phyloP scores from a whole-genome alignment of 495 filamentous ascomycete genomes.

The Penicillium pulvis region DNA sequence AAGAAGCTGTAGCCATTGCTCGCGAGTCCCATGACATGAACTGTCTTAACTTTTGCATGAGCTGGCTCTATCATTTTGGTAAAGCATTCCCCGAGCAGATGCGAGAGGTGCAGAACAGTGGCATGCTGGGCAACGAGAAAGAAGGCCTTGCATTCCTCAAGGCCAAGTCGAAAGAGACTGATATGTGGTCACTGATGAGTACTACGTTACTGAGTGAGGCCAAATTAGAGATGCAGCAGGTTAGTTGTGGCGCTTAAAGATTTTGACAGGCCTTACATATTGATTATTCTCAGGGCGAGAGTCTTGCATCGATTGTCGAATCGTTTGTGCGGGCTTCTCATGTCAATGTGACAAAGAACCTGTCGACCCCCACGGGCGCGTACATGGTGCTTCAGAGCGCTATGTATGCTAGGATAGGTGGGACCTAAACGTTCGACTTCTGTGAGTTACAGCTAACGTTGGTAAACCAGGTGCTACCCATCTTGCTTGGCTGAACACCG shows the following conservation, averaged over 20 bases:
- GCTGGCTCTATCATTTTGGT: conserved; percentile 96
- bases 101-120: conserved; percentile 66
- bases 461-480: conserved; percentile 52
- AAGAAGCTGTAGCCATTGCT: conserved; percentile 88
- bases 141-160: conserved; percentile 85
- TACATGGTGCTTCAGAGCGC: conserved; percentile 72
- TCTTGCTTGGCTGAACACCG: conserved; percentile 67
- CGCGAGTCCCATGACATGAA: conserved; percentile 89
- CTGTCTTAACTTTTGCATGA: conserved; percentile 92
- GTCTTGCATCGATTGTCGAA: conserved; percentile 74
- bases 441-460: conserved; percentile 12
- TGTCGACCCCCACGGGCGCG: conserved; percentile 69
- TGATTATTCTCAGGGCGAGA: conserved; percentile 65
- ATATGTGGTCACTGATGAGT: conserved; percentile 85
- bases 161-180: conserved; percentile 81
- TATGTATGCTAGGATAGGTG: conserved; percentile 77
- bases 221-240: conserved; percentile 69
- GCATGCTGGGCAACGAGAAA: conserved; percentile 74
- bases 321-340: conserved; percentile 79
- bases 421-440: conserved; percentile 10
- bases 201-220: conserved; percentile 86
- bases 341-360: conserved; percentile 73
- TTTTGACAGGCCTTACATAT: neutral
- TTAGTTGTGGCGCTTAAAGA: conserved; percentile 25
- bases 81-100: conserved; percentile 80